Base-by-base conservation (phyloP, 306 rosid genomes). In the Fragaria ananassa region DNA sequence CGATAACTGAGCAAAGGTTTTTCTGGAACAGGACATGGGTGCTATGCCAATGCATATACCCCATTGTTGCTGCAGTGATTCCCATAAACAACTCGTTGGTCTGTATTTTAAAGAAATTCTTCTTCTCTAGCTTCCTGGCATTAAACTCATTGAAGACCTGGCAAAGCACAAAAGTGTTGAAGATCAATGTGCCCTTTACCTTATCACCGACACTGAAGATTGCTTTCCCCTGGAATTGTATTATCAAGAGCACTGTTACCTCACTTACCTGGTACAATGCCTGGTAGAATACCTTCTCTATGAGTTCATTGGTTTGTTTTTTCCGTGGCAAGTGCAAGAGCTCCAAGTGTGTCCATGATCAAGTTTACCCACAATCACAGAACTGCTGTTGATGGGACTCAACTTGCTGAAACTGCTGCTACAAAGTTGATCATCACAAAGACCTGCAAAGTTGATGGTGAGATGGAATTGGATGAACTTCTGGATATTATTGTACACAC, bases 401-500 rank as follows among this genome's bases (percentile, higher is more conserved):
- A 65, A 1, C 81, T 79, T 1, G 73, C 78, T 15, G 81, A 81
- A 29, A 85, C 63, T 31, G 85, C 74, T 10, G 85, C 81, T 2
- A 85, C 83, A 64, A 79, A 78, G 81, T 78, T 85, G 78, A 81
- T 68, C 0, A 29, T 71, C 81, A 29, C 31, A 29, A 9, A 85
- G 74, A 14, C 83, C 83, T 1, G 83, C 74, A 10, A 85, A 62
- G 25, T 78, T 81, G 42, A 71, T 83, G 0, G 81, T 81, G 23
- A 85, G 83, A 21, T 79, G 88, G 76, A 81, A 81, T 27, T 85
- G 85, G 51, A 85, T 80, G 79, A 85, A 81, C 51, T 85, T 85
- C 21, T 23, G 25, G 25, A 23, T 23, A 23, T 23, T 78, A 81
- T 73, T 31, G 82, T 78, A 18, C 31, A 29, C 31, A 29, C 31